Evolutionary conservation across 2,329 filamentous ascomycete species (phyloP).

Genomic region (Cryphonectria carpinicola): DNA sequence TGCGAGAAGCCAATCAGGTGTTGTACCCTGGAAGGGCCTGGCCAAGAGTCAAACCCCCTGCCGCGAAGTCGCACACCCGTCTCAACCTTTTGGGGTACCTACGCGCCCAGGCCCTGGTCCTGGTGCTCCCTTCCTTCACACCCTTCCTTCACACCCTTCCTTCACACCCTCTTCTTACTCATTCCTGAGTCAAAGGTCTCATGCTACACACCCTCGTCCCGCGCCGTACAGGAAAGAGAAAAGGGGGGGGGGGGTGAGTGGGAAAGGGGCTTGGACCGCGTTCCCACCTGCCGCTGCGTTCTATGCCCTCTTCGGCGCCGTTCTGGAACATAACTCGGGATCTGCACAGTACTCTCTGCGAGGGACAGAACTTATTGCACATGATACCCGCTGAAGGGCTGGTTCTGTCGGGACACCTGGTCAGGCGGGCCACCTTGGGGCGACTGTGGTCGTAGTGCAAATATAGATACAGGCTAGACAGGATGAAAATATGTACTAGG

Average conservation of each 20-base stretch:
- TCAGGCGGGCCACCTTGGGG: background rate
- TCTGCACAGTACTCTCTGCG: conserved; percentile 4
- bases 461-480: background rate
- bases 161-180: conserved; percentile 22
- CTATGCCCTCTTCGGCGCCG: conserved; percentile 6
- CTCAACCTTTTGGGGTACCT: conserved; percentile 17
- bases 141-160: conserved; percentile 18
- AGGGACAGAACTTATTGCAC: background rate
- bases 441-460: background rate
- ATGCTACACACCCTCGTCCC: conserved; percentile 25
- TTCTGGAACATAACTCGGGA: conserved; percentile 23
- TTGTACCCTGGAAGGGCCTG: conserved; percentile 17
- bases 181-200: conserved; percentile 27
- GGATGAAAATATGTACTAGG: background rate
- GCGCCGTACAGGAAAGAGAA: background rate
- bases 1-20: conserved; percentile 23
- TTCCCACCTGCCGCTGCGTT: background rate
- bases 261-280: background rate
- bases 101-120: conserved; percentile 28
- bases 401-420: conserved; percentile 7
- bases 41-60: conserved; percentile 16
- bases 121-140: conserved; percentile 18
- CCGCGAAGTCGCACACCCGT: conserved; percentile 7
- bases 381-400: background rate
- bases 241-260: background rate